Base-by-base conservation (phyloP, 306 rosid genomes). In the Casuarina glauca region DNA sequence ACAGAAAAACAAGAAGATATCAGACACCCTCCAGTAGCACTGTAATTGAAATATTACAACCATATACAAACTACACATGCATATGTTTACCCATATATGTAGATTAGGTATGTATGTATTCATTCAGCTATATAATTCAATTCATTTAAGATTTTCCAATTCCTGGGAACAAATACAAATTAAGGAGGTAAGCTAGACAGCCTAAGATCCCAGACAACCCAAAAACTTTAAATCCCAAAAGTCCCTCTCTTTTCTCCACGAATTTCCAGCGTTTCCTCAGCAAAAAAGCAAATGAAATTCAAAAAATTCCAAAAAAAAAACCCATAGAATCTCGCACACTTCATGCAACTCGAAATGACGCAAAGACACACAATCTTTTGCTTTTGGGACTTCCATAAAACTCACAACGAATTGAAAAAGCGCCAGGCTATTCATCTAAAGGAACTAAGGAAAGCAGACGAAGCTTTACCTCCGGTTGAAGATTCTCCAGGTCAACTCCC, bases 401-500 rank as follows among this genome's bases (percentile, higher is more conserved):
- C 35, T 41, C 13, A 1, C 5, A n/a, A 16, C 15, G 10, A 7
- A 20, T 9, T 52, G 57, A 52, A 52, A 52, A 52, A 5, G 20
- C 11, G 0, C 11, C 10, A 7, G 26, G 1, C 9, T 26, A 6
- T 19, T n/a, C 17, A 55, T 6, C 9, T 16, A 55, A n/a, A 6
- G 10, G 17, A 62, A 11, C 16, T 3, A 42, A 66, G 17, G 9
- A 19, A 41, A 64, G 16, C 46, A n/a, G 5, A 9, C 71, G 20
- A 41, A 41, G 73, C 72, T 64, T 71, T 35, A n/a, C 79, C 83
- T 76, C 75, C 10, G 50, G 17, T 1, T 64, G 73, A 6, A 19
- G 71, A 70, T 60, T 75, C 62, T 67, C 69, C 9, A 83, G 64
- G 78, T 75, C 53, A 64, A 79, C 75, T 46, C 75, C 52, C 78